Evolutionary conservation across 164 flowering plant species (phyloP).

Genomic region (Aristolochia contorta): DNA sequence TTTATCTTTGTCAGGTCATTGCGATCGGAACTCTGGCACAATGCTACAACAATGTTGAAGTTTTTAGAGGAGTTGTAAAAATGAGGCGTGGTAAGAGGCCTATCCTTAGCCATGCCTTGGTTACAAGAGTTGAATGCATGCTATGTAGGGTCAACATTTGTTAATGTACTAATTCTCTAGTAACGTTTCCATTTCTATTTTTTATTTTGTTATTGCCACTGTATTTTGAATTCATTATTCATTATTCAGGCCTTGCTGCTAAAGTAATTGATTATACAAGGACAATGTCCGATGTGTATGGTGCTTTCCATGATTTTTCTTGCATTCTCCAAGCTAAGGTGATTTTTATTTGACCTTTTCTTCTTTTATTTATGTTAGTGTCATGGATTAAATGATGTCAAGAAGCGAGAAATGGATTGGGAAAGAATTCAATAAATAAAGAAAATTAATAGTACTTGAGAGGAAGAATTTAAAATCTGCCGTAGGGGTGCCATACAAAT

Average conservation of each 20-base stretch:
- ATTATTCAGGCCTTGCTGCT: constrained; percentile 73
- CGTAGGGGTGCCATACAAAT: too few relatives aligned
- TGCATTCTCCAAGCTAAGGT: constrained; percentile 77
- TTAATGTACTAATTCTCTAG: too few relatives aligned
- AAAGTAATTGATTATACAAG: constrained; percentile 70
- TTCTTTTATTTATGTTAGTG: too few relatives aligned
- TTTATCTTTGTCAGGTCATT: constrained; percentile 53
- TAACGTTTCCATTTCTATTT: too few relatives aligned
- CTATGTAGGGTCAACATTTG: too few relatives aligned
- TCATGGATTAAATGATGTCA: too few relatives aligned
- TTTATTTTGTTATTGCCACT: neutral
- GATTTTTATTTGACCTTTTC: constrained; percentile 6
- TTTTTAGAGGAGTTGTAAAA: constrained; percentile 91
- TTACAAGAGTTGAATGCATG: too few relatives aligned
- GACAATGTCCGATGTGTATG: constrained; percentile 78
- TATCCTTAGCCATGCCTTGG: neutral
- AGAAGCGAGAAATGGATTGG: too few relatives aligned
- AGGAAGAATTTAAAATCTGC: too few relatives aligned
- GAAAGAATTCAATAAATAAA: too few relatives aligned
- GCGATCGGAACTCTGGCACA: constrained; percentile 92
- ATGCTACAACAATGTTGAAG: constrained; percentile 87
- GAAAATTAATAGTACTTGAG: too few relatives aligned
- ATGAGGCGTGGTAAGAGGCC: constrained; percentile 86
- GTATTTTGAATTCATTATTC: constrained; percentile 1
- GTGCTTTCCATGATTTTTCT: constrained; percentile 80